phyloP scores from a whole-genome alignment of 225 moss, liverwort and hornwort genomes.

The Bryum argenteum region DNA sequence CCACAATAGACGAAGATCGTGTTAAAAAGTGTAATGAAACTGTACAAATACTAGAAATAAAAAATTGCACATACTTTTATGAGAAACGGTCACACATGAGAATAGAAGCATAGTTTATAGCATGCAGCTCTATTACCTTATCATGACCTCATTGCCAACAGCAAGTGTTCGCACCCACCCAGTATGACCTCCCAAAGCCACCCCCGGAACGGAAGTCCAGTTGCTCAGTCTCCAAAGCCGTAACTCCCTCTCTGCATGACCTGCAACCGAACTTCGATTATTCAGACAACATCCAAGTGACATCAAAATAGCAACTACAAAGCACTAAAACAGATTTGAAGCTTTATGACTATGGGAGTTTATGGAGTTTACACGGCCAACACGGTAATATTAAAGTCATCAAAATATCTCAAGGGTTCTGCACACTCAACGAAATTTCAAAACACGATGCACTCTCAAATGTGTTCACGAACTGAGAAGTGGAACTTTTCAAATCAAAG shows the following conservation, averaged over 20 bases:
- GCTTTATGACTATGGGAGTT: too few relatives aligned
- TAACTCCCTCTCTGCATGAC: constrained; percentile 49
- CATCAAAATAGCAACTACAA: not conserved
- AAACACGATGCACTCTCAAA: not conserved
- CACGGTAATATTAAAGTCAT: too few relatives aligned
- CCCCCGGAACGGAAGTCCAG: constrained; percentile 33
- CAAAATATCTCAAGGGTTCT: too few relatives aligned
- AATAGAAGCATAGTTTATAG: too few relatives aligned
- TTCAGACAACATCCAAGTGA: not conserved
- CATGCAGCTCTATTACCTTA: constrained; percentile 39
- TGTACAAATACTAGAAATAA: too few relatives aligned
- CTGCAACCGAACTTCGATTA: constrained; percentile 25
- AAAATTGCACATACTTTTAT: too few relatives aligned
- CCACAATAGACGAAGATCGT: not conserved
- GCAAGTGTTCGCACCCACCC: constrained; percentile 60
- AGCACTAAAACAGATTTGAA: not conserved
- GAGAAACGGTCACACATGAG: too few relatives aligned
- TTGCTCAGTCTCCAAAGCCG: constrained; percentile 42
- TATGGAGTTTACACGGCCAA: not conserved
- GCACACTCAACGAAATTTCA: not conserved
- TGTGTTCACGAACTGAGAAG: not conserved
- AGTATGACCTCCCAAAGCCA: constrained; percentile 47
- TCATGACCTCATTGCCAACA: constrained; percentile 38
- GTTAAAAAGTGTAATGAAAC: not conserved
- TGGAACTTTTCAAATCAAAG: not conserved